Percentiles rank a stretch among this genome's conserved stretches.
Evolutionary conservation across 306 rosid species (phyloP).

Genomic region (Sechiopsis laciniata): DNA sequence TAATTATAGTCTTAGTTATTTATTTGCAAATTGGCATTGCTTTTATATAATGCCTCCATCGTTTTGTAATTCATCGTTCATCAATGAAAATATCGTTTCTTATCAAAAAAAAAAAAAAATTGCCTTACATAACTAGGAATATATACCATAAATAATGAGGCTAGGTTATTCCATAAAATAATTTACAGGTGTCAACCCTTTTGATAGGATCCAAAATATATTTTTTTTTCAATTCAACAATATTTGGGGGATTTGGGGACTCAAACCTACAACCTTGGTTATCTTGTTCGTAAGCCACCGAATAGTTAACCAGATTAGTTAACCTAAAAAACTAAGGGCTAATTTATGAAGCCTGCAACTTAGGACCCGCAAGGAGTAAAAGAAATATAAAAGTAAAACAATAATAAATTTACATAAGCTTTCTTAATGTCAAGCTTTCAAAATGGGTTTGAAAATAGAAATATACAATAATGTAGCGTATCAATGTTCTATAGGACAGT

Average conservation of each 20-base stretch:
- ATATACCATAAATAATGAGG: background rate
- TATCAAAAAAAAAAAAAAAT: too few species aligned
- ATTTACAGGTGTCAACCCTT: background rate
- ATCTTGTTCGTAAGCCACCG: background rate
- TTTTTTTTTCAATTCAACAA: too few species aligned
- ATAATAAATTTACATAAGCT: background rate
- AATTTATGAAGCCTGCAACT: constrained; percentile 2
- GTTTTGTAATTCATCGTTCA: too few species aligned
- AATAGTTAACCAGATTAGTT: background rate
- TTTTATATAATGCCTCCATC: too few species aligned
- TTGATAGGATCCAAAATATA: background rate
- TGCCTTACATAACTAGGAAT: constrained; percentile 5
- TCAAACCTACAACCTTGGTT: too few species aligned
- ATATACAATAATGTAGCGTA: background rate
- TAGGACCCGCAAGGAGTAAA: background rate
- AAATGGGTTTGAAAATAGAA: background rate
- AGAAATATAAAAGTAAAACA: background rate
- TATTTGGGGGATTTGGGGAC: too few species aligned
- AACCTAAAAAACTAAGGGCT: background rate
- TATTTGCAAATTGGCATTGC: too few species aligned
- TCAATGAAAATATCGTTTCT: too few species aligned
- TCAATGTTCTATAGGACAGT: background rate
- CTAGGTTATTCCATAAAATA: background rate
- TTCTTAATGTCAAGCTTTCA: background rate
- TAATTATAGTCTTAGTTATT: too few species aligned